Evolutionary conservation across 495 filamentous ascomycete species (phyloP), one percentile per base, ranked within the genome.

Genomic region (Daldinia decipiens): DNA sequence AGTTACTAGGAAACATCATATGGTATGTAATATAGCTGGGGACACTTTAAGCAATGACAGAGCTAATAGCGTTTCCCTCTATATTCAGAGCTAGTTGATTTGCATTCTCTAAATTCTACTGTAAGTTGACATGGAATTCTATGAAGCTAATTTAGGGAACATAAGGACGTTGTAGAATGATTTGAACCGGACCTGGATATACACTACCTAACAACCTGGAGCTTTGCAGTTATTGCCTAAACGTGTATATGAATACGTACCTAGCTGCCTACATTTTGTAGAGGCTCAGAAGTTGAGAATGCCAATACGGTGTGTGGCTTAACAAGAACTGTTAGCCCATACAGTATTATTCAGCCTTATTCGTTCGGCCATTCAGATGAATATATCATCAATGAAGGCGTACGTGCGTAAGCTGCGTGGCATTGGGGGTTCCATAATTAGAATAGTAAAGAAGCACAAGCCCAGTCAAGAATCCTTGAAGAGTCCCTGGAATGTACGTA

Each of bases 11-110:
- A 54, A 65, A 50, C 9, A 31, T 26, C 24, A 36, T 29, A 63
- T 64, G 61, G 61, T 60, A 70, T 60, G 67, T 65, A 38, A 39
- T 51, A 56, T 38, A 45, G 50, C 29, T n/a, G 45, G 59, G 38
- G 55, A 43, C 11, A 59, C 31, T 31, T 32, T 2, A 54, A 13
- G 31, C 50, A 13, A 56, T 51, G 31, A 15, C 39, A 50, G 47
- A 55, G 67, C 56, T 65, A 70, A 70, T 70, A 38, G 19, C 8
- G 29, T 32, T 47, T 64, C 29, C 12, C 27, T 56, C 47, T 40
- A 27, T 36, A 59, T 62, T 38, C 21, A 56, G 34, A 59, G 19
- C 36, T 55, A 36, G 3, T 45, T 36, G 17, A 5, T 0, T 17
- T 19, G 9, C 4, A 29, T 31, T 13, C 45, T 65, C 13, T 34